Base-by-base conservation (phyloP, 2,329 filamentous ascomycete genomes). In the Xylariaceae sp. region DNA sequence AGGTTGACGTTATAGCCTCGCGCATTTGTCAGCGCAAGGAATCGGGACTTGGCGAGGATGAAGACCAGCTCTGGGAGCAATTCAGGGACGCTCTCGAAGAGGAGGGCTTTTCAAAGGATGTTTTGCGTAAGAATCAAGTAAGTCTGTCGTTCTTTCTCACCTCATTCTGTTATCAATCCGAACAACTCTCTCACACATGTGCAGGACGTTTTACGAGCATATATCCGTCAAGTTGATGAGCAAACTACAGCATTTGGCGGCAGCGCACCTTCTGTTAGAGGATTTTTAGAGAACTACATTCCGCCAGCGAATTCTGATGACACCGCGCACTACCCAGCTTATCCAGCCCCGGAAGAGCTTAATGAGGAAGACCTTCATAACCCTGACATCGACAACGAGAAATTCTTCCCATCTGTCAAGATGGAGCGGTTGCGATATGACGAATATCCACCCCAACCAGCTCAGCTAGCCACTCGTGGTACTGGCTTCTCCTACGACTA, bases 141-240 rank as follows among this genome's bases (percentile, higher is more conserved):
- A 45, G 76, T 66, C 45, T 46, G 33, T n/a, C 43, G 19, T 40
- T 43, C 3, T 16, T 21, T n/a, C 8, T 12, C 36, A 33, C 28
- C 23, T 17, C n/a, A 6, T 17, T 24, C 6, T 39, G 3, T 19
- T 16, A 3, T n/a, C 12, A 11, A 49, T 19, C 1, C n/a, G 19
- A 44, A 34, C 39, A 29, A 28, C 7, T 26, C 3, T 46, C 14
- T 52, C 12, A 55, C 39, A 45, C 17, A 24, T 48, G 24, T 50
- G 54, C 55, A 87, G 85, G 82, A 86, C 62, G 76, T 86, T 8
- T 71, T 87, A 21, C 78, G 83, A 59, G 83, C 84, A 17, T 87
- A 87, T 65, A 85, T 87, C 37, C 81, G 82, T 31, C 81, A 85
- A 65, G 78, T 87, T 59, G 81, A 85, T 60, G 78, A 82, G 36